Base-by-base conservation (phyloP, 2,329 filamentous ascomycete genomes). In the Thielaviopsis ethacetica region DNA sequence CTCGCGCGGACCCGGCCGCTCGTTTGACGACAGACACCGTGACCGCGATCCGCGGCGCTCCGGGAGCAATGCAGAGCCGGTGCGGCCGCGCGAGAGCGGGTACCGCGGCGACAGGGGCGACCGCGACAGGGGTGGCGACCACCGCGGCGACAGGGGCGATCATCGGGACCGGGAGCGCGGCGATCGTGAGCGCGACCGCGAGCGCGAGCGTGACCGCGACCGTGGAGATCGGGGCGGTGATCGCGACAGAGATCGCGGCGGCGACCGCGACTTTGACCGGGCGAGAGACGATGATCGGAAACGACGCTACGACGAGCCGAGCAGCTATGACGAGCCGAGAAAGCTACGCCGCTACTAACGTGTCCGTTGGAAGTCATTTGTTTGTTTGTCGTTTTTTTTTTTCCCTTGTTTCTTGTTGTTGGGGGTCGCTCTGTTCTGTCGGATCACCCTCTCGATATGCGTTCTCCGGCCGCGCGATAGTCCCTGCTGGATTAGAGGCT, bases 61-160 rank as follows among this genome's bases (percentile, higher is more conserved):
- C 59, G 87, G 87, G 64, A 87, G 87, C 73, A 93, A 94, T 72
- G 85, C 86, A 71, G 89, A 94, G 70, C 88, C 88, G 62, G 81
- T 93, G 70, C 63, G 74, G 73, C 62, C 68, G 66, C 57, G 69
- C 65, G 63, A 67, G 61, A 64, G 75, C 62, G 75, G 72, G 62
- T 75, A 78, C 65, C 76, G 81, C 64, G 77, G 54, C 22, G 44
- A 52, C 5, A 17, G 79, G 65, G 73, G 73, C 62, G 72, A 69
- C 59, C 65, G 71, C 34, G 60, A 62, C 30, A 52, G 66, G 49
- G 64, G 80, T 65, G 76, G 81, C 64, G 77, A 50, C 22, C 27
- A 52, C 9, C n/a, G 79, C 65, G 73, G 73, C 62, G 72, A 69
- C 59, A 65, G 71, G 34, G 60, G 61, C 41, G 63, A 80, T 63